A percentile compares a stretch with the other conserved stretches of the same genome.
Conservation (phyloP, 352 stramenopile species). For the Phytophthora pini region DNA sequence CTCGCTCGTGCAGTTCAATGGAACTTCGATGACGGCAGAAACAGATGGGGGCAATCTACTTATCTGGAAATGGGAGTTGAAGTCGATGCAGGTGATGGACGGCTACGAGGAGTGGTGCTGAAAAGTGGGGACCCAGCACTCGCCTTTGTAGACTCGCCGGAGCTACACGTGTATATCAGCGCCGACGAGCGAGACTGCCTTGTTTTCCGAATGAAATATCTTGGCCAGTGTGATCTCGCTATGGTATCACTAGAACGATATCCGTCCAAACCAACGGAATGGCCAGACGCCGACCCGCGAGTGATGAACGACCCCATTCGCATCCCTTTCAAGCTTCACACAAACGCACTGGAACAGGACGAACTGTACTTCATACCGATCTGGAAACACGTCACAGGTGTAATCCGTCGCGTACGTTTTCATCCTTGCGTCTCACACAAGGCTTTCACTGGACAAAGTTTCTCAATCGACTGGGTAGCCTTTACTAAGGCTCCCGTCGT, state of each 20-base stretch:
- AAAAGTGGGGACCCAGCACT: conserved; percentile 34
- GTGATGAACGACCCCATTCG: conserved; percentile 53
- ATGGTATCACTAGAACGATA: conserved; percentile 59
- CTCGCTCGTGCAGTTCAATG: conserved; percentile 50
- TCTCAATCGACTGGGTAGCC: conserved; percentile 75
- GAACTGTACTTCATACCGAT: conserved; percentile 73
- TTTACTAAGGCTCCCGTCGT: conserved; percentile 77
- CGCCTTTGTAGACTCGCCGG: conserved; percentile 68
- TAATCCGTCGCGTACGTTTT: conserved; percentile 67
- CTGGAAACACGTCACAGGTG: conserved; percentile 62
- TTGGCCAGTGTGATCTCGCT: conserved; percentile 61
- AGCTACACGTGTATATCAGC: conserved; percentile 62
- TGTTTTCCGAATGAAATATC: conserved; percentile 68
- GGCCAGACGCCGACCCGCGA: conserved; percentile 42
- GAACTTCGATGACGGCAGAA: conserved; percentile 66
- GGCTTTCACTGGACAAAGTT: conserved; percentile 56
- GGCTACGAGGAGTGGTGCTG: conserved; percentile 53
- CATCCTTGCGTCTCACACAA: conserved; percentile 53
- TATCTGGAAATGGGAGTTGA: conserved; percentile 73
- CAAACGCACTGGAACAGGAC: conserved; percentile 29
- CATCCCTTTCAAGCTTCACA: conserved; percentile 60
- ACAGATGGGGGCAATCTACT: conserved; percentile 67
- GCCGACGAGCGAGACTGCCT: conserved; percentile 55
- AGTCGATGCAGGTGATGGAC: conserved; percentile 54
- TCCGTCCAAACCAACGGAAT: conserved; percentile 36